Evolutionary conservation across 129 eudicot species (phyloP), one percentile per base, ranked within the genome.

Genomic region (Smallanthus sonchifolius): DNA sequence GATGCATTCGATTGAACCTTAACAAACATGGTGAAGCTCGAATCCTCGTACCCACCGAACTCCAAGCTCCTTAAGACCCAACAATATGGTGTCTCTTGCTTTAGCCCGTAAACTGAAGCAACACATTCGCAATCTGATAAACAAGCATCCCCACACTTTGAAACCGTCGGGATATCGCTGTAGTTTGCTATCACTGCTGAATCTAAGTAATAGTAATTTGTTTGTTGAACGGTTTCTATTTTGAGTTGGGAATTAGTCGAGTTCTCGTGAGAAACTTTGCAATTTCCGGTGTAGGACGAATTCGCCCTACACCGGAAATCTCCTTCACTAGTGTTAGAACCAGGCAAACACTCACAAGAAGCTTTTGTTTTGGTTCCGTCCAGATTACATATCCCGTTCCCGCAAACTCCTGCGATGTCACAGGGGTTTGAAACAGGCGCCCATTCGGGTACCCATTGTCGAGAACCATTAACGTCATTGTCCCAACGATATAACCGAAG

Each of bases 371-470:
- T 90, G 69, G 70, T 85, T 51, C 76, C 71, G 44, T 87, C 96
- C 73, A 94, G 57, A 76, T 76, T 80, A 72, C 99, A 94, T 24
- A 91, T 85, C 75, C 99, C 99, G 70, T 91, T 88, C 8, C 97
- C 97, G 36, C 99, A 94, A 69, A 73, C 70, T 14, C 97, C 99
- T 4, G 99, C 88, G 19, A 94, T 94, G 59, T 84, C 90, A 75
- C 99, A 94, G 19, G 97, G 99, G 75, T 91, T 88, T 1, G 99
- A 94, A 68, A 90, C 97, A 0, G 99, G 94, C 2, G 99, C 99
- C 99, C 99, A 94, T 60, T 94, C 99, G 0, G 97, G 61, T 0
- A 94, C 97, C 99, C 99, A 94, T 62, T 88, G 93, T 1, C 86
- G 75, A 6, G 99, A 90, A 0, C 97, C 93, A n/a, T 94, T 94